These are phyloP conservation scores for Coniochaeta sp. DNA, from an alignment of 2,329 filamentous ascomycete genomes.

Conservation along the genomic window DNA sequence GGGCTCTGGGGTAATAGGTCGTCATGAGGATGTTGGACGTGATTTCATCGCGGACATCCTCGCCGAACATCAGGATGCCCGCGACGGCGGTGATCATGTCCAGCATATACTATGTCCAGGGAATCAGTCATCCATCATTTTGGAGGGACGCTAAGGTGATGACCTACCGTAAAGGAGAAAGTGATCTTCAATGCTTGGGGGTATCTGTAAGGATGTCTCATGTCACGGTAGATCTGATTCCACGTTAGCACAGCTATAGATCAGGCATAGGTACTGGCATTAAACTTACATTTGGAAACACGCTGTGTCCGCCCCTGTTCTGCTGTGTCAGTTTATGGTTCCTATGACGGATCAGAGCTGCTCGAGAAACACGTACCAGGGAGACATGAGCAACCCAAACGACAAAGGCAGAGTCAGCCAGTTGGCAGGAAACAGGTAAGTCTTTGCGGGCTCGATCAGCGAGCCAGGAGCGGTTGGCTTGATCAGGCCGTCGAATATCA, in stretches of 20 bases:
- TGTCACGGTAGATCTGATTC: constrained; percentile 50
- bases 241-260: constrained; percentile 2
- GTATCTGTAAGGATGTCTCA: constrained; percentile 76
- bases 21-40: constrained; percentile 81
- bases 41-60: constrained; percentile 79
- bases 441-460: constrained; percentile 69
- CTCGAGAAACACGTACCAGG: constrained; percentile 28
- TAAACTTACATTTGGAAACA: constrained; percentile 66
- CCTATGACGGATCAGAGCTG: background rate
- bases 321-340: background rate
- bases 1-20: constrained; percentile 61
- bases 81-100: constrained; percentile 76
- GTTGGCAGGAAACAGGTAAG: constrained; percentile 75
- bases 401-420: constrained; percentile 84
- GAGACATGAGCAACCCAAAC: constrained; percentile 82
- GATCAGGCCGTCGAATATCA: constrained; percentile 78
- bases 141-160: background rate
- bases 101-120: constrained; percentile 54
- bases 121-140: background rate
- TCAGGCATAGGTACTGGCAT: too few relatives aligned
- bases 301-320: constrained; percentile 47
- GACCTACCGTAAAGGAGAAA: constrained; percentile 72
- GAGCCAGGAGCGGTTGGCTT: constrained; percentile 77
- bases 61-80: constrained; percentile 91
- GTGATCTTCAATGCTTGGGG: constrained; percentile 66